Base-by-base conservation (phyloP, 805 yeast genomes). In the Hanseniaspora opuntiae region DNA sequence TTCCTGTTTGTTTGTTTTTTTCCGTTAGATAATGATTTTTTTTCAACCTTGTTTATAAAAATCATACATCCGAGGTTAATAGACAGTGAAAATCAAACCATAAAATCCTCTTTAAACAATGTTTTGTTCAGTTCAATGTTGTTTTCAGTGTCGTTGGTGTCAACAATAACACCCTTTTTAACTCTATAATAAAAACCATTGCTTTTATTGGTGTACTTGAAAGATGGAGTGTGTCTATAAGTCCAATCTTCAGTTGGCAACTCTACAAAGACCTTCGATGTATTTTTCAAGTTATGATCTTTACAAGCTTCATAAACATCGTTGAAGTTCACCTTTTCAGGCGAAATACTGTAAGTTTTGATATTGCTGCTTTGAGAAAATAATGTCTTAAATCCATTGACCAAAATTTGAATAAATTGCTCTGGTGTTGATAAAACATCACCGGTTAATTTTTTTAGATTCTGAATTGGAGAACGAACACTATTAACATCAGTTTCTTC, bases 391-490 rank as follows among this genome's bases (percentile, higher is more conserved):
- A 65, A 68, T 8, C 67, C 63, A 3, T 58, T 59, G 7, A 54
- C 51, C 47, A 64, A 60, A 10, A 68, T 60, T 24, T 66, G 62
- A 9, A 62, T 55, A 47, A 65, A 65, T 6, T 63, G 67, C 3
- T 62, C 61, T 2, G 66, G 56, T 3, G 66, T 60, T 5, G 58
- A 45, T 2, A 89, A 79, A 0, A 71, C 68, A 0, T 73, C 71
- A 6, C 36, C 19, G 3, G 53, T 50, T 8, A 62, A 62, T 6
- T 63, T 64, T 1, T 68, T 72, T 16, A 86, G 63, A 62, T 93
- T 93, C 0, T 76, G 67, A 3, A 93, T 94, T n/a, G 79, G 79
- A 0, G 96, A 79, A 47, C 81, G 77, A 4, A 90, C 95, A 30
- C 96, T 86, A 33, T 77, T 79, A 1, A 90, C 86, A 10, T 82